Evolutionary conservation across 148 eudicot genomes (phyloP).

Genomic region (Rhododendron henanense): DNA sequence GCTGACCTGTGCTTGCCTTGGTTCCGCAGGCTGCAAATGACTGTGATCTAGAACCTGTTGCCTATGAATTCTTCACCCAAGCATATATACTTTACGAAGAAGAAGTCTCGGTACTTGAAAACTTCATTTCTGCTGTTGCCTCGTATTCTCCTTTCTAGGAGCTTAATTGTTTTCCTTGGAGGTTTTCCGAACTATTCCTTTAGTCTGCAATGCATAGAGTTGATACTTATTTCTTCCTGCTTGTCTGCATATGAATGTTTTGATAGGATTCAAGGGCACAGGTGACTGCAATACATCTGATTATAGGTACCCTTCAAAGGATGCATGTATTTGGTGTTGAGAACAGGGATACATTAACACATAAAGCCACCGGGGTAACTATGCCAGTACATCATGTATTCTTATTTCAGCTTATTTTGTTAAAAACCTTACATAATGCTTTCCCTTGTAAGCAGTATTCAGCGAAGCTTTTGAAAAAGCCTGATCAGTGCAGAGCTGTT

Average conservation of each 20-base stretch:
- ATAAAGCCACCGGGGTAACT: slow-evolving; percentile 98
- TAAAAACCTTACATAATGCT: background rate
- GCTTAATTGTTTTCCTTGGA: background rate
- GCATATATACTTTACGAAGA: slow-evolving; percentile 96
- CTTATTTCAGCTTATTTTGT: background rate
- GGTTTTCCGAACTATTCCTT: background rate
- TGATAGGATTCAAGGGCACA: slow-evolving; percentile 89
- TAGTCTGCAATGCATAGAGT: background rate
- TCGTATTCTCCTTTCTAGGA: background rate
- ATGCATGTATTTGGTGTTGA: slow-evolving; percentile 94
- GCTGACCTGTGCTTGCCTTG: slow-evolving; percentile 16
- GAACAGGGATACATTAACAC: slow-evolving; percentile 93
- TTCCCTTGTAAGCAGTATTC: slow-evolving; percentile 58
- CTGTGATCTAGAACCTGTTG: slow-evolving; percentile 92
- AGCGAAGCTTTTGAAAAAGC: slow-evolving; percentile 98
- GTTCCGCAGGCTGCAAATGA: slow-evolving; percentile 80
- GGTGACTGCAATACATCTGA: slow-evolving; percentile 82
- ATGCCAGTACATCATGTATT: background rate
- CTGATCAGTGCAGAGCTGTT: slow-evolving; percentile 97
- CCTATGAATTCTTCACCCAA: slow-evolving; percentile 97
- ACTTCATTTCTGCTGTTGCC: background rate
- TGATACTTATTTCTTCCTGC: slow-evolving; percentile 18
- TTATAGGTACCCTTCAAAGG: slow-evolving; percentile 91
- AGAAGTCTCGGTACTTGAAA: slow-evolving; percentile 75
- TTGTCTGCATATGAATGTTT: slow-evolving; percentile 12